These are phyloP conservation scores for Rhynchospora breviuscula DNA, from an alignment of 176 grass and related monocot genomes.

Conservation along the genomic window DNA sequence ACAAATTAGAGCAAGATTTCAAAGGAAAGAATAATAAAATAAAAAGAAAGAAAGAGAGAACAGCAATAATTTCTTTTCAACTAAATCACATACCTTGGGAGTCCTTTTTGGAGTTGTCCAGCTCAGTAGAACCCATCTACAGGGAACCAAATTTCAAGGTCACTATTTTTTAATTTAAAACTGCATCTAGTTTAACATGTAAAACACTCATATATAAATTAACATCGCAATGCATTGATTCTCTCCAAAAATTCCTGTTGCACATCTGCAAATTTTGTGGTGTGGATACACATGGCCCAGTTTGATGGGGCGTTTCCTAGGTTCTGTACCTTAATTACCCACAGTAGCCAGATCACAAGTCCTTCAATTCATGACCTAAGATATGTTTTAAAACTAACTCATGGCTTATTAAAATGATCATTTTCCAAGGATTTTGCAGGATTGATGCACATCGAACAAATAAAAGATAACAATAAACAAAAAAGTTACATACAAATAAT, in stretches of 20 bases:
- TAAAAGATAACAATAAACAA: no score
- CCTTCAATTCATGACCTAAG: neutral
- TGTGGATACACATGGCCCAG: neutral
- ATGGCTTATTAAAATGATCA: neutral
- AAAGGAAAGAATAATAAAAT: neutral
- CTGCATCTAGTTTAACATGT: neutral
- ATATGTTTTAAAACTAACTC: neutral
- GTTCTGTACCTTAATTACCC: neutral
- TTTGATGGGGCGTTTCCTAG: neutral
- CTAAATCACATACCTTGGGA: neutral
- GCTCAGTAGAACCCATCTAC: neutral
- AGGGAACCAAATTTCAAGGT: neutral
- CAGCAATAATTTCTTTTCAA: neutral
- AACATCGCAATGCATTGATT: neutral
- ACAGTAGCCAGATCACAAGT: neutral
- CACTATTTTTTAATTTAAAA: neutral
- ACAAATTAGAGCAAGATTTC: neutral
- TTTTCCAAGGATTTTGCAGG: neutral
- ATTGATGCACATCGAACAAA: neutral
- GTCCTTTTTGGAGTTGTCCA: constrained; percentile 2
- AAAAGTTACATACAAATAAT: no score
- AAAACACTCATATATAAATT: neutral
- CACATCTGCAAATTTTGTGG: neutral
- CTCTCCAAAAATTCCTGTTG: neutral
- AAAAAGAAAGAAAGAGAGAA: neutral